phyloP scores from a whole-genome alignment of 805 yeast species.

The Nakazawaea wickerhamii region DNA sequence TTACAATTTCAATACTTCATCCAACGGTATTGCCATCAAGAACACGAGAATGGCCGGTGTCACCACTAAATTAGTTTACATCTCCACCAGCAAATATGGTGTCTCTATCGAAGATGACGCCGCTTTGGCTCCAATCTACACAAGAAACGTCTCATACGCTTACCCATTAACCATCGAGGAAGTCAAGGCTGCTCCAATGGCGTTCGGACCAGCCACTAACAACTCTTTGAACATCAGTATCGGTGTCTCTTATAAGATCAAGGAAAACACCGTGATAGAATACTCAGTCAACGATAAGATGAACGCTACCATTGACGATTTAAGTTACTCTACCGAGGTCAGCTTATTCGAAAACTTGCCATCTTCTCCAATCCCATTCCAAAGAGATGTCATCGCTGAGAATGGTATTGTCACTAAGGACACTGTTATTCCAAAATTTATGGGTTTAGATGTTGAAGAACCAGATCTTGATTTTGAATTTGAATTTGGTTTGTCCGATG shows the following conservation, averaged over 20 bases:
- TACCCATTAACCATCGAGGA: slow-evolving; percentile 15
- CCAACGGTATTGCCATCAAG: slow-evolving; percentile 14
- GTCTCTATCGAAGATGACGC: slow-evolving; percentile 11
- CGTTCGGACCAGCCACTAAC: slow-evolving; percentile 13
- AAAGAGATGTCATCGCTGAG: slow-evolving; percentile 15
- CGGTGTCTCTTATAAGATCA: slow-evolving; percentile 5
- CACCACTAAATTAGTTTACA: slow-evolving; percentile 11
- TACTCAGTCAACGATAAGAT: slow-evolving; percentile 9
- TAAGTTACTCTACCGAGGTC: slow-evolving; percentile 11
- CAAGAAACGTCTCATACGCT: slow-evolving; percentile 12
- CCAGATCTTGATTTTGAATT: background rate
- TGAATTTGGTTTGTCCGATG: background rate
- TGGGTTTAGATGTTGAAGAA: background rate
- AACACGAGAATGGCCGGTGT: slow-evolving; percentile 15
- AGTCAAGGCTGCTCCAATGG: slow-evolving; percentile 13
- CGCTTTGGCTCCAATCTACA: slow-evolving; percentile 7
- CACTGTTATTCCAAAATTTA: slow-evolving; percentile 1
- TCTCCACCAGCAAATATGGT: slow-evolving; percentile 10
- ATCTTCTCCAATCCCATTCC: slow-evolving; percentile 13
- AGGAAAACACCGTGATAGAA: slow-evolving; percentile 6
- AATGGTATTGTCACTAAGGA: slow-evolving; percentile 17
- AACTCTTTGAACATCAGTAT: slow-evolving; percentile 12
- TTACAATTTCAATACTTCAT: slow-evolving; percentile 17
- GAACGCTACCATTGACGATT: slow-evolving; percentile 14
- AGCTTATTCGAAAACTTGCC: slow-evolving; percentile 5